Evolutionary conservation across 768 basidiomycete species (phyloP).

Genomic region (Crepidotus variabilis): DNA sequence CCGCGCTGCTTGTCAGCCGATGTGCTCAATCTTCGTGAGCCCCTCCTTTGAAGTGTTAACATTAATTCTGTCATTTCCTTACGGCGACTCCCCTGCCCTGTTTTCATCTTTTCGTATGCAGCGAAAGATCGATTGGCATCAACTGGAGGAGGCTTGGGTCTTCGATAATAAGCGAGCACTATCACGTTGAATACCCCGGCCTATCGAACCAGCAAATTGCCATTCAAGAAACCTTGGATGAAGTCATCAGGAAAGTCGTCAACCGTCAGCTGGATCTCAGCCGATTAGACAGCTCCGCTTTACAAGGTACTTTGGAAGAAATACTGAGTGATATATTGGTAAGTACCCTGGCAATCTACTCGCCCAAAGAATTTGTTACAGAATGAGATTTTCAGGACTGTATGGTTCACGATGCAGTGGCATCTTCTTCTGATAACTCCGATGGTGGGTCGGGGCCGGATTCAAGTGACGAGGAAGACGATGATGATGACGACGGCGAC

Average conservation of each 20-base stretch:
- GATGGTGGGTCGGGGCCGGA: constrained; percentile 1
- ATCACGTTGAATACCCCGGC: constrained; percentile 5
- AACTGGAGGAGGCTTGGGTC: constrained; percentile 7
- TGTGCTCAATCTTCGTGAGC: constrained; percentile 6
- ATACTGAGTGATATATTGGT: constrained; percentile 9
- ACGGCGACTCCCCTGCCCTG: neutral
- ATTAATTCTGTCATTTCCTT: neutral
- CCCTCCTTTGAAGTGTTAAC: neutral
- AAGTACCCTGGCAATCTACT: neutral
- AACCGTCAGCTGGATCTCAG: constrained; percentile 4
- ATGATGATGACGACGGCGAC: neutral
- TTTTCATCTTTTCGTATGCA: neutral
- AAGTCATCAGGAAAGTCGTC: constrained; percentile 1
- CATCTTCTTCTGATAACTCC: constrained; percentile 2
- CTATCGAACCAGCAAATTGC: constrained; percentile 5
- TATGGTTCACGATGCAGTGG: constrained; percentile 7
- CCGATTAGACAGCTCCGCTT: neutral
- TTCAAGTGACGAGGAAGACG: constrained; percentile 3
- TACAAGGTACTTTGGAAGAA: constrained; percentile 6
- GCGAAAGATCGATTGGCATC: constrained; percentile 6
- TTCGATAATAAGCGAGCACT: constrained; percentile 4
- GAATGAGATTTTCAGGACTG: constrained; percentile 1
- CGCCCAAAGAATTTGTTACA: neutral
- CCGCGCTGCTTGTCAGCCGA: constrained; percentile 3
- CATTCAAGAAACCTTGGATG: constrained; percentile 5